Evolutionary conservation across 169 alveolate species (phyloP).

Genomic region (Eimeria sp.): DNA sequence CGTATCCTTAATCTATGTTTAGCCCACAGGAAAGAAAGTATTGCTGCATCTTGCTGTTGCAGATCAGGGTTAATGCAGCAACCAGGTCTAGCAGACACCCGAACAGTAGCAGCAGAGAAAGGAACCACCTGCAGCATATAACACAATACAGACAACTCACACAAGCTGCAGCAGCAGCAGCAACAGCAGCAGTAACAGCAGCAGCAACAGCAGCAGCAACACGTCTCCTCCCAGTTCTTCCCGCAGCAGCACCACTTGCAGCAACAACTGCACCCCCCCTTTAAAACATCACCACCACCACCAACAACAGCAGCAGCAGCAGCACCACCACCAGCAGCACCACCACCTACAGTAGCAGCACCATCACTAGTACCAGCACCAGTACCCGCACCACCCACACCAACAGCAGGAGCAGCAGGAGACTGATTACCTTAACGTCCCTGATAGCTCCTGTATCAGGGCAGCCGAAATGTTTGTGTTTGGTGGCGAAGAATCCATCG

Average conservation of each 20-base stretch:
- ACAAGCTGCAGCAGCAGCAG: too few species aligned
- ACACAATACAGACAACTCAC: not conserved
- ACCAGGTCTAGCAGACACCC: slow-evolving; percentile 29
- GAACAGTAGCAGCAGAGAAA: slow-evolving; percentile 60
- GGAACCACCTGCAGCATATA: slow-evolving; percentile 35
- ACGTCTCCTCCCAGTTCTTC: too few species aligned
- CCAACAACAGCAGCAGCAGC: too few species aligned
- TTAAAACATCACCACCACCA: too few species aligned
- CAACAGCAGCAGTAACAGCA: too few species aligned
- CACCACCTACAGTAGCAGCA: not conserved
- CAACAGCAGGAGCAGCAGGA: not conserved
- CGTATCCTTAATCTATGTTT: not conserved
- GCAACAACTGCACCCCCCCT: too few species aligned
- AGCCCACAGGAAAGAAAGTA: not conserved
- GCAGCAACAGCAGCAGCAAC: not conserved
- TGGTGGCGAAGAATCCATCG: slow-evolving; percentile 82
- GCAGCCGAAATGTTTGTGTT: slow-evolving; percentile 77
- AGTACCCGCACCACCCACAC: too few species aligned
- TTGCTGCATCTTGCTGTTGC: not conserved
- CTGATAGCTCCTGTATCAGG: slow-evolving; percentile 75
- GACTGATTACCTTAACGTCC: slow-evolving; percentile 1
- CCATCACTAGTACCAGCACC: not conserved
- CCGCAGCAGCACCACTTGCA: not conserved
- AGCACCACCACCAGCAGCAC: not conserved
- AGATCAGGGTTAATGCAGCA: not conserved